A percentile compares a stretch with the other conserved stretches of the same genome.
Evolutionary conservation across 2,329 filamentous ascomycete genomes (phyloP).

Genomic region (Fusarium oligoseptatum): DNA sequence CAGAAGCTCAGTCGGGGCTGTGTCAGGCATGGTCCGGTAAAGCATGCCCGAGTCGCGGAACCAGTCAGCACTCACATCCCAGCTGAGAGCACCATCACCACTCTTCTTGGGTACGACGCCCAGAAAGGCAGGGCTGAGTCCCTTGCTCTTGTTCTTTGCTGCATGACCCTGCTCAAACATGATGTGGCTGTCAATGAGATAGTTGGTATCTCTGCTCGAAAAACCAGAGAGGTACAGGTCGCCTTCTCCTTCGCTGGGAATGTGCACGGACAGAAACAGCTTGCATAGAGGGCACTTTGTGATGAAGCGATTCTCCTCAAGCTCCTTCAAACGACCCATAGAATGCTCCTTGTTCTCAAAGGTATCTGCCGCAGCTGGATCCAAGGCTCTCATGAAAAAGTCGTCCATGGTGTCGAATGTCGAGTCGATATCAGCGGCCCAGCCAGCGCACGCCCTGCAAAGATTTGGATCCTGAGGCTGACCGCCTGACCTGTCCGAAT

Average conservation of each 20-base stretch:
- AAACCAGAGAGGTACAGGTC: slow-evolving; percentile 51
- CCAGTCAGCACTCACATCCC: slow-evolving; percentile 50
- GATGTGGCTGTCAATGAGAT: slow-evolving; percentile 49
- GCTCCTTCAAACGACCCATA: slow-evolving; percentile 44
- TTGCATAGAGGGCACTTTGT: slow-evolving; percentile 53
- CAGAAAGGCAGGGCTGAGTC: slow-evolving; percentile 49
- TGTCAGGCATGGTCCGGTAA: slow-evolving; percentile 48
- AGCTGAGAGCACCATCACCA: slow-evolving; percentile 45
- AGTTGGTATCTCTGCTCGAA: slow-evolving; percentile 52
- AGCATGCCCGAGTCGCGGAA: slow-evolving; percentile 53
- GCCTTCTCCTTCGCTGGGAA: slow-evolving; percentile 48
- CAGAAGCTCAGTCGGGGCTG: slow-evolving; percentile 40
- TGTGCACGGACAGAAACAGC: slow-evolving; percentile 51
- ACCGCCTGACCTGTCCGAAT: slow-evolving; percentile 50
- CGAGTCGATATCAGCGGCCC: slow-evolving; percentile 52
- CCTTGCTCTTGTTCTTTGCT: slow-evolving; percentile 46
- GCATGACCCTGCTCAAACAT: slow-evolving; percentile 51
- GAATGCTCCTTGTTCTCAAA: slow-evolving; percentile 51
- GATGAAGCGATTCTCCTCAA: slow-evolving; percentile 51
- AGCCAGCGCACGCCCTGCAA: slow-evolving; percentile 49
- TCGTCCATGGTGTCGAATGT: slow-evolving; percentile 50
- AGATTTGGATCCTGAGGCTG: slow-evolving; percentile 48
- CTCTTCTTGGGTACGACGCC: slow-evolving; percentile 52
- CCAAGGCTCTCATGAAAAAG: slow-evolving; percentile 46
- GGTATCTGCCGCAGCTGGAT: slow-evolving; percentile 48